Evolutionary conservation across 2,329 filamentous ascomycete genomes (phyloP).

Genomic region (Helicocarpus griseus): DNA sequence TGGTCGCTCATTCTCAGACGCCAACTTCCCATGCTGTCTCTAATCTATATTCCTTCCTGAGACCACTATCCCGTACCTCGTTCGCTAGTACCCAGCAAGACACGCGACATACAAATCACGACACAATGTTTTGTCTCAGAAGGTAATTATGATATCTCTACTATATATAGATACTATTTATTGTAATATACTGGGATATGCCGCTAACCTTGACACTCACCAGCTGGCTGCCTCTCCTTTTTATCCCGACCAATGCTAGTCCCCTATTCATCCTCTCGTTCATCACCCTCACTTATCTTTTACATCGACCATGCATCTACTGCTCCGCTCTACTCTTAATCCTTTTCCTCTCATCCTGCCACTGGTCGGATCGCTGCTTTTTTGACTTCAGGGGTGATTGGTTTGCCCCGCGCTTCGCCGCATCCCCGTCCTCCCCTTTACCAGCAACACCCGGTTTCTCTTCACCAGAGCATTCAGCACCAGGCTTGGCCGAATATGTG

Average conservation of each 20-base stretch:
- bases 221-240: constrained; percentile 79
- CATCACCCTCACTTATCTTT: constrained; percentile 87
- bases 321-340: constrained; percentile 93
- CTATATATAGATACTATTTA: background rate
- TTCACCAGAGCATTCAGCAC: constrained; percentile 13
- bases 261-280: constrained; percentile 80
- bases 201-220: constrained; percentile 7
- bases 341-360: constrained; percentile 82
- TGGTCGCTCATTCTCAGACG: background rate
- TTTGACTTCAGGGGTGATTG: constrained; percentile 88
- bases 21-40: background rate
- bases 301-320: constrained; percentile 95
- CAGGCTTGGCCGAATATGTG: constrained; percentile 27
- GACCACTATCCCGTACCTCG: background rate
- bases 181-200: background rate
- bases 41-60: background rate
- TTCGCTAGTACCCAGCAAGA: background rate
- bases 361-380: constrained; percentile 84
- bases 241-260: constrained; percentile 78
- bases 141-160: constrained; percentile 35
- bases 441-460: background rate
- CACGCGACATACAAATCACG: background rate
- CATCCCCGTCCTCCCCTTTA: constrained; percentile 24
- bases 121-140: constrained; percentile 53
- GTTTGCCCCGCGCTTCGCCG: constrained; percentile 67